These are phyloP conservation scores for Pinus albicaulis DNA, from an alignment of 75 land plant species.

Conservation along the genomic window DNA sequence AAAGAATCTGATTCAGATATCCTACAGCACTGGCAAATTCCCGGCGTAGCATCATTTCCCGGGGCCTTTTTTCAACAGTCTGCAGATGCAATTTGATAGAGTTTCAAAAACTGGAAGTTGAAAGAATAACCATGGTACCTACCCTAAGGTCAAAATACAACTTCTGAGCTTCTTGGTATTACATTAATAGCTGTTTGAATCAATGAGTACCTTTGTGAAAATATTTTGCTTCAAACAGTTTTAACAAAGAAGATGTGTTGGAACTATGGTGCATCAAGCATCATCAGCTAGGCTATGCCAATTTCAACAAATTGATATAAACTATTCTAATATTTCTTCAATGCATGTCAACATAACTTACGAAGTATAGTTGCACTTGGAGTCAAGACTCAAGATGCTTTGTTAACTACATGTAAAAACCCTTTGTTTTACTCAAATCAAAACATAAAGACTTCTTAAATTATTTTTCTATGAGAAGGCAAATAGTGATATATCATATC, in stretches of 20 bases:
- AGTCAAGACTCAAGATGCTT: background rate
- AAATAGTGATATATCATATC: background rate
- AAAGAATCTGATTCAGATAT: slow-evolving; percentile 81
- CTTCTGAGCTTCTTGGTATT: background rate
- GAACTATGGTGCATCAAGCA: background rate
- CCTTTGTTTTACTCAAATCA: background rate
- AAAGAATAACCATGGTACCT: background rate
- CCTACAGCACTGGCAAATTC: slow-evolving; percentile 97
- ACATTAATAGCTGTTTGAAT: background rate
- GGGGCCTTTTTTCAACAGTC: slow-evolving; percentile 98
- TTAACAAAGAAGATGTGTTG: background rate
- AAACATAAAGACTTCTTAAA: background rate
- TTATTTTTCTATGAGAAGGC: background rate
- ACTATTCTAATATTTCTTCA: background rate
- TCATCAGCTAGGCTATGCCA: background rate
- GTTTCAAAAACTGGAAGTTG: background rate
- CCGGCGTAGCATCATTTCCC: slow-evolving; percentile 98
- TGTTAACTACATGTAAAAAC: too few species aligned
- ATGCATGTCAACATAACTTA: background rate
- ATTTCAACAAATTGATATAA: background rate
- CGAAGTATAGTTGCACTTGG: background rate
- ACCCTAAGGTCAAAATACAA: background rate
- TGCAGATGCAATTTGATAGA: slow-evolving; percentile 27
- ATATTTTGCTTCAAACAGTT: background rate
- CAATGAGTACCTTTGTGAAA: background rate